Base-by-base conservation (phyloP, 1,284 basidiomycete genomes). In the Sanghuangporus baumii region DNA sequence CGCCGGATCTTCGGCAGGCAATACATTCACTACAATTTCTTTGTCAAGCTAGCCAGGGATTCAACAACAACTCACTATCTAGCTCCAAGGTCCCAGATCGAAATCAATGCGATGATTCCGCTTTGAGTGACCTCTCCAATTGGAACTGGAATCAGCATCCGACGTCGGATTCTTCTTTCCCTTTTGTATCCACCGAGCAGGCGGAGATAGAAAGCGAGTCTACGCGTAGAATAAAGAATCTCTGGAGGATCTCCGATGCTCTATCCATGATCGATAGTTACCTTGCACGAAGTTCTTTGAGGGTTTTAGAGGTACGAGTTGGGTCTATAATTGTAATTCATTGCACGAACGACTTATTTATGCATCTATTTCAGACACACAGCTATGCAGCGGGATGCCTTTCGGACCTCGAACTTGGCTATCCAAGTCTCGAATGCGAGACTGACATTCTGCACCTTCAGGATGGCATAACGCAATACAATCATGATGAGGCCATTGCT, bases 21-120 rank as follows among this genome's bases (percentile, higher is more conserved):
- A 63, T 65, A 43, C 62, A 65, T 46, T 46, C 36, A 20, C 43
- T 62, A 50, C 64, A 65, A 48, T 62, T 62, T 56, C 55, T 65
- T 6, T 65, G 64, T 40, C 60, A 59, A 52, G 60, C 51, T 41
- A 46, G 47, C 38, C 48, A 46, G 51, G 61, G 55, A 62, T 52
- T 51, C 18, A 16, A 57, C 6, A 18, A 52, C 18, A 23, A 36
- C 12, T 37, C 46, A 6, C n/a, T 18, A 47, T 26, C 31, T 31
- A 40, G 37, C 7, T 16, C 48, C n/a, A 36, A 6, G 12, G 31
- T 47, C 12, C 8, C 31, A 16, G 46, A 47, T 38, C 12, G 47
- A 36, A 31, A 43, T 46, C 43, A 7, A 37, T 18, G 3, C 16
- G 6, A 37, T 16, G 20, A 20, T 48, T 6, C 26, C 51, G 38